Evolutionary conservation across 306 rosid genomes (phyloP).

Genomic region (Gastrolobium villosum): DNA sequence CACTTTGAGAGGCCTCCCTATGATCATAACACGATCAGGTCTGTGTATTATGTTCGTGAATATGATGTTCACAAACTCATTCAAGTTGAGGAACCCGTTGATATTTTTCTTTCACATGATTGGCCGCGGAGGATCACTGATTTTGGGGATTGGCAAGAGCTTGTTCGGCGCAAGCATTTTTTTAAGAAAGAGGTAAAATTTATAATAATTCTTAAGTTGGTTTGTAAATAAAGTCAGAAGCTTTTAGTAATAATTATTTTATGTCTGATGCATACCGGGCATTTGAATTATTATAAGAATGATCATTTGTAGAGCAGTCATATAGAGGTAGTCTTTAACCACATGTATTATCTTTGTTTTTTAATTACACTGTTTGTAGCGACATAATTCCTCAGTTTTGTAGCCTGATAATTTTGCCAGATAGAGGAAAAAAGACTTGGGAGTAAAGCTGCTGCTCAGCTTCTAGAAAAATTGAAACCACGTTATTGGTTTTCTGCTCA

Average conservation of each 20-base stretch:
- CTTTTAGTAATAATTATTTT: neutral
- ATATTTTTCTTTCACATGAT: conserved; percentile 94
- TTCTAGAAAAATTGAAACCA: conserved; percentile 87
- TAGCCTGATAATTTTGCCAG: conserved; percentile 53
- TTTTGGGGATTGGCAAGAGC: conserved; percentile 81
- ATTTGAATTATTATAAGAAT: neutral
- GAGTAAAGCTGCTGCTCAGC: conserved; percentile 83
- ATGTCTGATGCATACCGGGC: neutral
- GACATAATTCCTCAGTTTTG: conserved; percentile 22
- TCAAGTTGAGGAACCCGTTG: conserved; percentile 85
- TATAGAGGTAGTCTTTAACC: conserved; percentile 8
- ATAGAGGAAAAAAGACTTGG: conserved; percentile 84
- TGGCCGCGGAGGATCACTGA: conserved; percentile 95
- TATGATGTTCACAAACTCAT: conserved; percentile 82
- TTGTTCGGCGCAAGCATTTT: conserved; percentile 62
- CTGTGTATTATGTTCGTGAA: conserved; percentile 92
- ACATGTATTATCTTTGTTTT: conserved; percentile 1
- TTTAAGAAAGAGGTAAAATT: conserved; percentile 77
- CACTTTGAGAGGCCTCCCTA: conserved; percentile 97
- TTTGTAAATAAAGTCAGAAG: conserved; percentile 13
- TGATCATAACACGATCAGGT: conserved; percentile 69
- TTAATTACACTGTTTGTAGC: conserved; percentile 15
- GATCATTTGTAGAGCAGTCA: conserved; percentile 20
- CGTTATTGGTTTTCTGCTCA: conserved; percentile 96
- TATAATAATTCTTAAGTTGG: conserved; percentile 15